Percentiles rank a stretch among this genome's conserved stretches.
Evolutionary conservation across 1,284 basidiomycete genomes (phyloP).

Genomic region (Papiliotrema fonsecae): DNA sequence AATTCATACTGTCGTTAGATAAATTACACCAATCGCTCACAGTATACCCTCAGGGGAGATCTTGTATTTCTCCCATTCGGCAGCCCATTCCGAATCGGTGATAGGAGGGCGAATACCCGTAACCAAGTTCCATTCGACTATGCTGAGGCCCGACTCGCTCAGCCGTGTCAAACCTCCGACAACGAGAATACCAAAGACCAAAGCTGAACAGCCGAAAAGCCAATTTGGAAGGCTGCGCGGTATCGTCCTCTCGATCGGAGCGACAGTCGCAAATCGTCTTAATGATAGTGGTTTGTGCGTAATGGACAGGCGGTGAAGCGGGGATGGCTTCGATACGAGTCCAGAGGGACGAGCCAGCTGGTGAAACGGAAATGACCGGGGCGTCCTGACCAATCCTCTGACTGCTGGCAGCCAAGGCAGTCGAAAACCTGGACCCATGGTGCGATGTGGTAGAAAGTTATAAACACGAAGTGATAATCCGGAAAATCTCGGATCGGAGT

Average conservation of each 20-base stretch:
- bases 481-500: too few relatives aligned
- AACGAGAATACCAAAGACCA: constrained; percentile 86
- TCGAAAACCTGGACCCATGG: too few relatives aligned
- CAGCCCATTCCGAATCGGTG: constrained; percentile 70
- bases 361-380: too few relatives aligned
- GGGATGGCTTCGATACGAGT: too few relatives aligned
- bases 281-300: too few relatives aligned
- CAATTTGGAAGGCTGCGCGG: constrained; percentile 49
- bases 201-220: constrained; percentile 73
- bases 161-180: constrained; percentile 95
- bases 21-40: constrained; percentile 55
- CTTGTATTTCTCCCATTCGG: constrained; percentile 93
- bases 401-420: too few relatives aligned
- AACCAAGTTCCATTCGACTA: constrained; percentile 96
- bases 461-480: too few relatives aligned
- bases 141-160: constrained; percentile 95
- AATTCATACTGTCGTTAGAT: constrained; percentile 64
- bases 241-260: background rate
- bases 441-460: too few relatives aligned
- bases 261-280: too few relatives aligned
- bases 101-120: constrained; percentile 84
- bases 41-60: constrained; percentile 90
- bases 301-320: too few relatives aligned
- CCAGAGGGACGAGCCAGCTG: too few relatives aligned
- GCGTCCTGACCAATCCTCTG: too few relatives aligned